Evolutionary conservation across 495 filamentous ascomycete species (phyloP).

Genomic region (Annulohypoxylon maeteangense): DNA sequence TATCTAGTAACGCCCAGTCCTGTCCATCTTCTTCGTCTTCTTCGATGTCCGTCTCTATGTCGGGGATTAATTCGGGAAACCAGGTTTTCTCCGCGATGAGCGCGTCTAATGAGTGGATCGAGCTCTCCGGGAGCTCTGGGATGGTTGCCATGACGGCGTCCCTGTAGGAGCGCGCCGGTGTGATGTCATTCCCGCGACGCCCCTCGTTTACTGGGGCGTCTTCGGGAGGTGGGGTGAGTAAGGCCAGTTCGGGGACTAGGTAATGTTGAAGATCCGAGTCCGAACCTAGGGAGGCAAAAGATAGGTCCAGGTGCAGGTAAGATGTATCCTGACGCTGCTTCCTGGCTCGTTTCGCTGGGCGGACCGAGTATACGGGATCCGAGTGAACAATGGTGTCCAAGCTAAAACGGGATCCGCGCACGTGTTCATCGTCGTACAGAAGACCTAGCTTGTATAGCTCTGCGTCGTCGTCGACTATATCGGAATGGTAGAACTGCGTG

Average conservation of each 20-base stretch:
- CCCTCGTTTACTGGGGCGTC: background rate
- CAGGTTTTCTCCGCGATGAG: conserved; percentile 24
- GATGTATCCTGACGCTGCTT: conserved; percentile 26
- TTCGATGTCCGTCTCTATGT: conserved; percentile 23
- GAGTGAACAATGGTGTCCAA: conserved; percentile 49
- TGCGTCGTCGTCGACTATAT: conserved; percentile 41
- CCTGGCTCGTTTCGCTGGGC: conserved; percentile 46
- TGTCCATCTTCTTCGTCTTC: conserved; percentile 7
- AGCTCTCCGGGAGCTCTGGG: conserved; percentile 43
- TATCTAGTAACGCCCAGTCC: conserved; percentile 33
- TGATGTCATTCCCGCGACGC: background rate
- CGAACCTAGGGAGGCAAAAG: conserved; percentile 45
- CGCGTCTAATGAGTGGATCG: conserved; percentile 26
- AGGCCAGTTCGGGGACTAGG: conserved; percentile 34
- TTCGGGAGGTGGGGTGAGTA: conserved; percentile 11
- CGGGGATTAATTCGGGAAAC: conserved; percentile 40
- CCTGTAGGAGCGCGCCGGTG: background rate
- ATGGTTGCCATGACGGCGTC: conserved; percentile 39
- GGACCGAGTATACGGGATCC: conserved; percentile 48
- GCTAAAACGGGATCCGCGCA: conserved; percentile 49
- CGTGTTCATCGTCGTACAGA: conserved; percentile 53
- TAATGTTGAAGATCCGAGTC: conserved; percentile 47
- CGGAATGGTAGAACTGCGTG: conserved; percentile 31
- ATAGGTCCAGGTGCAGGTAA: conserved; percentile 45
- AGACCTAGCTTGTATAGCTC: conserved; percentile 54